These are phyloP conservation scores for Solanum chacoense DNA, from an alignment of 305 asterid species.

Conservation along the genomic window DNA sequence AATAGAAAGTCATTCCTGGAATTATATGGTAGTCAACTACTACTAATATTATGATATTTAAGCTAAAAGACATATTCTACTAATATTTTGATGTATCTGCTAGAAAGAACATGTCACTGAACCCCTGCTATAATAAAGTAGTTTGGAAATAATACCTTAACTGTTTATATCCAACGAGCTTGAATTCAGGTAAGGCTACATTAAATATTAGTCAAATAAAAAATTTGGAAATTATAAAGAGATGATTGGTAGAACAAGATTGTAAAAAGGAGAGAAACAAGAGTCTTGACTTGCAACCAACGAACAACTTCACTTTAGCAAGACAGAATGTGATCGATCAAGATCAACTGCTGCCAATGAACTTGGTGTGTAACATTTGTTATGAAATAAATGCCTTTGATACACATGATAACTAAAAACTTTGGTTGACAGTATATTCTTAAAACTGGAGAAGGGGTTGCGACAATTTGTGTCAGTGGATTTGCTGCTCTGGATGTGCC, in stretches of 20 bases:
- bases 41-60: neutral
- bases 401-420: neutral
- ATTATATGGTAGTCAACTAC: neutral
- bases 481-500: conserved; percentile 40
- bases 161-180: neutral
- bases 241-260: neutral
- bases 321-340: neutral
- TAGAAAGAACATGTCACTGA: neutral
- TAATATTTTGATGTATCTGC: neutral
- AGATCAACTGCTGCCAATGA: neutral
- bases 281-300: neutral
- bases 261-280: neutral
- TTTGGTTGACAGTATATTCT: conserved; percentile 31
- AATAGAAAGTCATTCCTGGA: neutral
- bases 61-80: neutral
- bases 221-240: neutral
- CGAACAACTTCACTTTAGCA: neutral
- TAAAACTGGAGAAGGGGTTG: conserved; percentile 24
- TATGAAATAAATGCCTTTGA: neutral
- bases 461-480: conserved; percentile 36
- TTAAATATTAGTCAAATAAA: neutral
- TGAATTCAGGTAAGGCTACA: neutral
- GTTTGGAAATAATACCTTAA: neutral
- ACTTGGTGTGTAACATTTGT: neutral
- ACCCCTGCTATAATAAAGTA: neutral